Conservation (phyloP, 345 rosid species). For the Hypericum perforatum region DNA sequence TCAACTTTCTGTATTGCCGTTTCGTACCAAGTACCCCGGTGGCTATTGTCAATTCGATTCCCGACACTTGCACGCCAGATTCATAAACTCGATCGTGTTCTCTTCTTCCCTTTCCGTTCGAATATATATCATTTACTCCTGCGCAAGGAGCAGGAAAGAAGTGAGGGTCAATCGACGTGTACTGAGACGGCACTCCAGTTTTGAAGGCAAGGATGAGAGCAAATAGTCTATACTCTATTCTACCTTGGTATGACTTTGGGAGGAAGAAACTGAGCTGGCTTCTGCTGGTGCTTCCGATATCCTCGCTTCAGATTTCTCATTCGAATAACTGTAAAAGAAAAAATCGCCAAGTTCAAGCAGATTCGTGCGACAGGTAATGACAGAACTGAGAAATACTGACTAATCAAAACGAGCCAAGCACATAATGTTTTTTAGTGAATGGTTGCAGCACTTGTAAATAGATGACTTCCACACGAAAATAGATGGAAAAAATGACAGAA, state of each 20-base stretch:
- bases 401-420: too few relatives aligned
- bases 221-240: neutral
- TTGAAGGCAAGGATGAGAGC: neutral
- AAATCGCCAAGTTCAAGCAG: too few relatives aligned
- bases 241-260: constrained; percentile 43
- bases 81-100: neutral
- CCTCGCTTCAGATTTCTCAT: constrained; percentile 91
- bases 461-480: neutral
- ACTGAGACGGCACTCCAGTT: neutral
- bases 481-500: constrained; percentile 8
- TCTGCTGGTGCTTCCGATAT: constrained; percentile 42
- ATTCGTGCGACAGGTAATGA: too few relatives aligned
- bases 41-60: too few relatives aligned
- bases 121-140: constrained; percentile 13
- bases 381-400: too few relatives aligned
- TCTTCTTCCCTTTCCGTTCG: neutral
- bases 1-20: too few relatives aligned
- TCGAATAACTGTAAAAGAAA: constrained; percentile 46
- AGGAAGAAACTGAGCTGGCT: constrained; percentile 22
- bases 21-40: too few relatives aligned
- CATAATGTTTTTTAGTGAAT: too few relatives aligned
- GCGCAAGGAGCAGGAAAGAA: neutral
- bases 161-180: neutral
- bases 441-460: neutral
- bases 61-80: neutral